Percentiles rank a stretch among this genome's conserved stretches.
Evolutionary conservation across 305 asterid genomes (phyloP).

Genomic region (Rubia peregrina): DNA sequence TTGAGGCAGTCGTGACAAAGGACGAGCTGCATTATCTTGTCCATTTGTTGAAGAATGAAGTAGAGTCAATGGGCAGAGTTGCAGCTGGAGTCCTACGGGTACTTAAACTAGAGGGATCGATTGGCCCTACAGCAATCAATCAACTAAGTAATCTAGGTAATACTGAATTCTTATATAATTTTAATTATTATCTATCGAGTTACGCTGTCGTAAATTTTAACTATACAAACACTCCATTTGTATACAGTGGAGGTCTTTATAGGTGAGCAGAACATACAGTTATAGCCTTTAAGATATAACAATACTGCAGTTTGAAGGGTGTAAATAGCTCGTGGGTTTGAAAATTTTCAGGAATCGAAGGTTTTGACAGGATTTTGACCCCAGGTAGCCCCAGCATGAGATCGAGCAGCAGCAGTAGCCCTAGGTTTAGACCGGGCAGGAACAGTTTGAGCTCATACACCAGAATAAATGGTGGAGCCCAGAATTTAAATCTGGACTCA

Average conservation of each 20-base stretch:
- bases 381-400: conserved; percentile 51
- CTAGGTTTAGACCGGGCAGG: conserved; percentile 25
- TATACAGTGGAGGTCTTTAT: not conserved
- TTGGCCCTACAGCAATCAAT: conserved; percentile 75
- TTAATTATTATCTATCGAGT: not conserved
- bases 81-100: conserved; percentile 83
- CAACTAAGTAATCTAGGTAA: conserved; percentile 92
- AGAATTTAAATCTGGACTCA: conserved; percentile 35
- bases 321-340: not conserved
- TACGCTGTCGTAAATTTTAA: not conserved
- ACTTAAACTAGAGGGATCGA: conserved; percentile 77
- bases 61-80: conserved; percentile 87
- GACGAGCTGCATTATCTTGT: conserved; percentile 74
- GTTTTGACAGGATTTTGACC: conserved; percentile 65
- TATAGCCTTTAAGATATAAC: not conserved
- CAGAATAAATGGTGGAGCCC: conserved; percentile 23
- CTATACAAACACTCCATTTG: not conserved
- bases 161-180: not conserved
- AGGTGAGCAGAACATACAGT: not conserved
- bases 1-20: conserved; percentile 87
- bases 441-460: conserved; percentile 29
- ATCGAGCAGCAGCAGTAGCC: conserved; percentile 22
- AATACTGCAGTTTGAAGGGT: not conserved
- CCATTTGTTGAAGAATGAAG: conserved; percentile 72
- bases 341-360: conserved; percentile 55